Evolutionary conservation across 2,329 filamentous ascomycete genomes (phyloP).

Genomic region (Arthrobotrys conoides): DNA sequence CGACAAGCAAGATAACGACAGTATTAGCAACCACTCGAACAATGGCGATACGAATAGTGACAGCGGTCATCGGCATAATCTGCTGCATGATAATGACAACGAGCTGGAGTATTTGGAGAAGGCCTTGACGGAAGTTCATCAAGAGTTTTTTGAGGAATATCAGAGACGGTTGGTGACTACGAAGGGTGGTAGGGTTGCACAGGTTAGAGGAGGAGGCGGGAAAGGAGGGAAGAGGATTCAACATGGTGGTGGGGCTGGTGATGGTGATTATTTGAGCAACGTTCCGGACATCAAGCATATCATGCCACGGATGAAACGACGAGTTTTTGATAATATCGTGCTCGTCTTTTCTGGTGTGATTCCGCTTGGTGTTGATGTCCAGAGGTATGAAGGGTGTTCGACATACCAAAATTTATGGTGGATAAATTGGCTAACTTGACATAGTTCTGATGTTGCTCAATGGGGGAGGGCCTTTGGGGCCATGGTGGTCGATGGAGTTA

Average conservation of each 20-base stretch:
- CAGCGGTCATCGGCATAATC: constrained; percentile 75
- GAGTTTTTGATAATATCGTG: constrained; percentile 80
- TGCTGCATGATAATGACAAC: constrained; percentile 88
- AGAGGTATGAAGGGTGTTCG: constrained; percentile 68
- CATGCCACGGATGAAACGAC: constrained; percentile 84
- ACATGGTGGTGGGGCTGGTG: constrained; percentile 61
- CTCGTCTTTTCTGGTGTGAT: constrained; percentile 93
- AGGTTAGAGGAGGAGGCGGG: constrained; percentile 70
- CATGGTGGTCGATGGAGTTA: constrained; percentile 69
- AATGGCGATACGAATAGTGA: constrained; percentile 69
- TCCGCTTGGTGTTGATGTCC: constrained; percentile 82
- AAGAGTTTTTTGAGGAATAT: constrained; percentile 85
- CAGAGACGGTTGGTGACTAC: constrained; percentile 71
- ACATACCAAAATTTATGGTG: constrained; percentile 14
- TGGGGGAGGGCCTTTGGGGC: constrained; percentile 92
- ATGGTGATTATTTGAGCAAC: constrained; percentile 71
- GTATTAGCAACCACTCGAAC: constrained; percentile 57
- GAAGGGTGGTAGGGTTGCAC: constrained; percentile 69
- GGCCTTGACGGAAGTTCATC: constrained; percentile 82
- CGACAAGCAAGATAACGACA: constrained; percentile 79
- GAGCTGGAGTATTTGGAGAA: constrained; percentile 84
- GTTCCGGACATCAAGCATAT: constrained; percentile 89
- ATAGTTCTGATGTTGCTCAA: constrained; percentile 83
- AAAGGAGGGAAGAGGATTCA: constrained; percentile 65
- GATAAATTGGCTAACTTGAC: constrained; percentile 7